Evolutionary conservation across 2,329 filamentous ascomycete species (phyloP).

Genomic region (Ophiostoma novo-ulmi): DNA sequence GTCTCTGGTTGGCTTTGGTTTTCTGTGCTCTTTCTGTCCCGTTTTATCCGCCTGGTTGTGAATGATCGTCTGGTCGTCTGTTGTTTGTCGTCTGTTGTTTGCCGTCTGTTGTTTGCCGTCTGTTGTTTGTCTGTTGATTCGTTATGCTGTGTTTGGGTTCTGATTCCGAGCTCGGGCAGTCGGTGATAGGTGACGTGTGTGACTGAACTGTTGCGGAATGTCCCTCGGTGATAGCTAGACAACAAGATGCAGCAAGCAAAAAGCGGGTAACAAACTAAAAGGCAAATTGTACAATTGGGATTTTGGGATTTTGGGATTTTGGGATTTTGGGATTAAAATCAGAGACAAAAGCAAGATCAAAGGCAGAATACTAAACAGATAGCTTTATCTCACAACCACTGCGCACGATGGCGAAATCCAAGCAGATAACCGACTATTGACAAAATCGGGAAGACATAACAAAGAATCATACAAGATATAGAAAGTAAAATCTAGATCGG

Average conservation of each 20-base stretch:
- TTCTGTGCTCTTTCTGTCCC: neutral
- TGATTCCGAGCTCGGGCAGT: neutral
- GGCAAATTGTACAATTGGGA: neutral
- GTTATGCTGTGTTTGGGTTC: neutral
- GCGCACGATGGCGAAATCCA: neutral
- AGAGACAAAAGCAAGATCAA: neutral
- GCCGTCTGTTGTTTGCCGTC: neutral
- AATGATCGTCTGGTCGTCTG: neutral
- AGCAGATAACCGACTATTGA: neutral
- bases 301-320: neutral
- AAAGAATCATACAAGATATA: neutral
- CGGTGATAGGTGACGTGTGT: neutral
- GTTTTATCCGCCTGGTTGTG: neutral
- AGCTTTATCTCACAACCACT: neutral
- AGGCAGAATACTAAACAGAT: neutral
- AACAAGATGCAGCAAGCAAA: neutral
- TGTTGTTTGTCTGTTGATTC: neutral
- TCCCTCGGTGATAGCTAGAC: too few relatives aligned
- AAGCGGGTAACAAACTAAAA: neutral
- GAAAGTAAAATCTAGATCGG: constrained; percentile 1
- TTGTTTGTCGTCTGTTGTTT: neutral
- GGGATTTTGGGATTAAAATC: neutral
- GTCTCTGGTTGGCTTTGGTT: neutral
- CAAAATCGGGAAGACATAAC: neutral
- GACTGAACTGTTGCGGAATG: neutral